phyloP scores from a whole-genome alignment of 495 filamentous ascomycete genomes.

The Penicillium mononematosum region DNA sequence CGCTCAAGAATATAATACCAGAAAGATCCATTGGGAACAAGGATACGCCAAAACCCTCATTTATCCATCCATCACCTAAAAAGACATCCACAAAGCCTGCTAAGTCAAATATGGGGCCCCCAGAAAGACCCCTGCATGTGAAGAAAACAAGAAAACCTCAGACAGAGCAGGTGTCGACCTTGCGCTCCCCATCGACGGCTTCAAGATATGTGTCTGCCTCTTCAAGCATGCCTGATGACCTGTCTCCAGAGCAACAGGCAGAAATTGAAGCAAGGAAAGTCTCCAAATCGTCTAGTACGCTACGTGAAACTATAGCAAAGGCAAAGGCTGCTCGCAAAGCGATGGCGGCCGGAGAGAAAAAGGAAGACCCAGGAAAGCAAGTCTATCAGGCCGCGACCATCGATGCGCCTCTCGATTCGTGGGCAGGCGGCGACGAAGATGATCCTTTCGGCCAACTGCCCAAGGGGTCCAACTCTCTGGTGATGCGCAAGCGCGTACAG shows the following conservation, averaged over 20 bases:
- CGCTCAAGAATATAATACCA: constrained; percentile 20
- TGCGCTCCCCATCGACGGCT: constrained; percentile 33
- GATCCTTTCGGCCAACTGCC: constrained; percentile 70
- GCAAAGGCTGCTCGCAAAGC: constrained; percentile 82
- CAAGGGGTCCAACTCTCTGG: constrained; percentile 57
- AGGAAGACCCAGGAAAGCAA: not conserved
- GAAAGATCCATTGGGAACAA: constrained; percentile 40
- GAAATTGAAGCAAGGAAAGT: constrained; percentile 41
- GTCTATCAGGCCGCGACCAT: constrained; percentile 22
- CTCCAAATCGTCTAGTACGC: constrained; percentile 71
- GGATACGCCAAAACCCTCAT: constrained; percentile 46
- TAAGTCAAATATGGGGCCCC: constrained; percentile 39
- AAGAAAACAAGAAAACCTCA: constrained; percentile 46
- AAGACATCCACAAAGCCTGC: constrained; percentile 55
- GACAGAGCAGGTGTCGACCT: constrained; percentile 25
- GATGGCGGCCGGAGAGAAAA: constrained; percentile 42
- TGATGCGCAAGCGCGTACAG: constrained; percentile 73
- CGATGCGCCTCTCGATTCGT: constrained; percentile 34
- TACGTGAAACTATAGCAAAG: constrained; percentile 90
- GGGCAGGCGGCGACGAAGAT: constrained; percentile 47
- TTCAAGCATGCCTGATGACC: constrained; percentile 33
- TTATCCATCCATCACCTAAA: constrained; percentile 55
- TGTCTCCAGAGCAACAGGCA: constrained; percentile 32
- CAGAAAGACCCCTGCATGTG: constrained; percentile 50
- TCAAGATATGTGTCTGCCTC: constrained; percentile 37